Conservation (phyloP, 306 rosid species). For the Hippophae tibetana region DNA sequence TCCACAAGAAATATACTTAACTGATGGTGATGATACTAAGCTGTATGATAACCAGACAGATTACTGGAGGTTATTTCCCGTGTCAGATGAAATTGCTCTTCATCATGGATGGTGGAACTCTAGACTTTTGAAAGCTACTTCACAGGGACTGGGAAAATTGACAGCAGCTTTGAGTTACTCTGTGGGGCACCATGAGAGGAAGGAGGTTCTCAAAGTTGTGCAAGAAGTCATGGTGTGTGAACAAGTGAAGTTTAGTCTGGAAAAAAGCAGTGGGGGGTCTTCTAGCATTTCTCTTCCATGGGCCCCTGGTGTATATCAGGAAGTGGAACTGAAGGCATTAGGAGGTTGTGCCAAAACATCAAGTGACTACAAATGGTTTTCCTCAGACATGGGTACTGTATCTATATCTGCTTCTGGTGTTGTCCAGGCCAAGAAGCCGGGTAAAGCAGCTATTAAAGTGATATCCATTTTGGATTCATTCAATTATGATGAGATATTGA, state of each 20-base stretch:
- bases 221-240: slow-evolving; percentile 77
- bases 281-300: slow-evolving; percentile 65
- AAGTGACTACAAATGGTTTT: slow-evolving; percentile 75
- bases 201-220: slow-evolving; percentile 60
- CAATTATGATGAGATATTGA: slow-evolving; percentile 81
- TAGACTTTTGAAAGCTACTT: slow-evolving; percentile 58
- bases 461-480: slow-evolving; percentile 56
- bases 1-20: slow-evolving; percentile 69
- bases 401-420: slow-evolving; percentile 71
- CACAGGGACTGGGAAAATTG: slow-evolving; percentile 63
- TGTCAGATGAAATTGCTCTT: slow-evolving; percentile 46
- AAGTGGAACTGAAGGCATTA: slow-evolving; percentile 55
- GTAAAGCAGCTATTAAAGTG: slow-evolving; percentile 78
- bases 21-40: slow-evolving; percentile 71
- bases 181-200: slow-evolving; percentile 34
- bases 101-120: slow-evolving; percentile 55
- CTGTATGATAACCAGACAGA: slow-evolving; percentile 47
- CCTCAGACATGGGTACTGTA: slow-evolving; percentile 57
- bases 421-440: slow-evolving; percentile 82
- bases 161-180: slow-evolving; percentile 69
- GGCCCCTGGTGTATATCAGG: slow-evolving; percentile 79
- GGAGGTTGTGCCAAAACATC: slow-evolving; percentile 87
- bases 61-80: slow-evolving; percentile 42
- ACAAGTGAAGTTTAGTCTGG: slow-evolving; percentile 51
- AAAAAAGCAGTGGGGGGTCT: slow-evolving; percentile 25